phyloP scores from a whole-genome alignment of 2,329 filamentous ascomycete species.

The Trichophyton verrucosum region DNA sequence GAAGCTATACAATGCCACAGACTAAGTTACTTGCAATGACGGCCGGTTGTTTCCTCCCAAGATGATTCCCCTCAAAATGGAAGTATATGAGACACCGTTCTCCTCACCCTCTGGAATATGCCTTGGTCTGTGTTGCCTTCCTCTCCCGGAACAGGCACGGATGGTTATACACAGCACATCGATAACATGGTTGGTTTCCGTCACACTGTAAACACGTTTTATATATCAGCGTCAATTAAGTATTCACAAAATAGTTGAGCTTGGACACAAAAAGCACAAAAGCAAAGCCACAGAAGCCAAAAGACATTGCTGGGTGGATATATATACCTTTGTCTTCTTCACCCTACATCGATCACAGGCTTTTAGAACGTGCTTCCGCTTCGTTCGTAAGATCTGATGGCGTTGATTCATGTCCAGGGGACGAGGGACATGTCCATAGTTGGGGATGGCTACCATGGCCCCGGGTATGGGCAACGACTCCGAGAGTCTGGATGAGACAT shows the following conservation, averaged over 20 bases:
- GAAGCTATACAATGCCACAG: constrained; percentile 20
- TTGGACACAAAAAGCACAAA: constrained; percentile 2
- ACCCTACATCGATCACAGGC: constrained; percentile 36
- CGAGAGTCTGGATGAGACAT: constrained; percentile 23
- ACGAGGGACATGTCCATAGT: constrained; percentile 17
- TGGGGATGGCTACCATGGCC: constrained; percentile 22
- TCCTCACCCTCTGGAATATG: constrained; percentile 32
- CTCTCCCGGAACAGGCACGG: constrained; percentile 34
- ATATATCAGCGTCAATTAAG: constrained; percentile 8
- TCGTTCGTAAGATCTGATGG: constrained; percentile 32
- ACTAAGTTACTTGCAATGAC: constrained; percentile 1
- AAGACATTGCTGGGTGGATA: constrained; percentile 5
- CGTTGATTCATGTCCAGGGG: constrained; percentile 25
- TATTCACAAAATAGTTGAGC: constrained; percentile 3
- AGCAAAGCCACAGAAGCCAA: background rate
- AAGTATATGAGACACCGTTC: constrained; percentile 4
- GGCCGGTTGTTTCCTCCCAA: background rate
- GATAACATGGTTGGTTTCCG: constrained; percentile 34
- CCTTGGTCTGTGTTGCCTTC: constrained; percentile 33
- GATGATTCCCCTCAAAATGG: background rate
- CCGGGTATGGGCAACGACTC: constrained; percentile 25
- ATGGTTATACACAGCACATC: constrained; percentile 33
- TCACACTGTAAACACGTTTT: constrained; percentile 24
- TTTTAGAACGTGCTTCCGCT: constrained; percentile 35
- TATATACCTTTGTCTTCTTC: constrained; percentile 33